Base-by-base conservation (phyloP, 2,329 filamentous ascomycete genomes). In the Sarocladium strictum region DNA sequence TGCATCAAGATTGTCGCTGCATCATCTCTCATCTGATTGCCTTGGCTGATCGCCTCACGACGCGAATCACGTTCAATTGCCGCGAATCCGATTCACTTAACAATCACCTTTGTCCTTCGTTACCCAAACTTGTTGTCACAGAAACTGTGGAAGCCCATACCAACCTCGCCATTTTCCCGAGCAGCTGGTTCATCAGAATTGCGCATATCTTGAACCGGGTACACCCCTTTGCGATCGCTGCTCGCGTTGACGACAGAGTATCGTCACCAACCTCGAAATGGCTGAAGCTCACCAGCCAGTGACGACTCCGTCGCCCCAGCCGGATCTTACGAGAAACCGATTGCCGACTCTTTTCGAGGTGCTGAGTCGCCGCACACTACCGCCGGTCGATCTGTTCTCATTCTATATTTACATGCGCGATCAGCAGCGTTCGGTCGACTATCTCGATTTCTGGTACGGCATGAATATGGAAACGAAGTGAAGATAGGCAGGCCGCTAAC, bases 401-500 rank as follows among this genome's bases (percentile, higher is more conserved):
- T 99, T 99, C 76, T 99, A 99, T 74, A 99, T 99, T 64, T 99
- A 96, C 74, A 99, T 99, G 94, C 85, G 94, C 65, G 95, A 99
- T 70, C 92, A 97, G 72, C 94, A 99, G 72, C 85, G 92, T 69
- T 97, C 93, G 7, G 94, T 99, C 12, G 94, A 99, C 67, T 99
- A 99, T 65, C 77, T 99, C 40, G 94, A 99, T 69, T 99, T 99
- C 72, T 99, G 95, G 94, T 97, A 76, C 56, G 83, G 68, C 17
- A 40, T 55, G 40, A 24, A 15, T 14, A 19, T 29, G 10, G 15
- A 7, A 26, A n/a, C 26, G 33, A 40, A 19, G 24, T 50, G 14
- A 12, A 32, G 38, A 33, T 9, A 26, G 3, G n/a, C 47, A 5
- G 37, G 38, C 24, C 38, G 19, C 24, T 29, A 27, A 15, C 33